Evolutionary conservation across 2,329 filamentous ascomycete species (phyloP), one percentile per base, ranked within the genome.

Genomic region (Aspergillus hiratsukae): DNA sequence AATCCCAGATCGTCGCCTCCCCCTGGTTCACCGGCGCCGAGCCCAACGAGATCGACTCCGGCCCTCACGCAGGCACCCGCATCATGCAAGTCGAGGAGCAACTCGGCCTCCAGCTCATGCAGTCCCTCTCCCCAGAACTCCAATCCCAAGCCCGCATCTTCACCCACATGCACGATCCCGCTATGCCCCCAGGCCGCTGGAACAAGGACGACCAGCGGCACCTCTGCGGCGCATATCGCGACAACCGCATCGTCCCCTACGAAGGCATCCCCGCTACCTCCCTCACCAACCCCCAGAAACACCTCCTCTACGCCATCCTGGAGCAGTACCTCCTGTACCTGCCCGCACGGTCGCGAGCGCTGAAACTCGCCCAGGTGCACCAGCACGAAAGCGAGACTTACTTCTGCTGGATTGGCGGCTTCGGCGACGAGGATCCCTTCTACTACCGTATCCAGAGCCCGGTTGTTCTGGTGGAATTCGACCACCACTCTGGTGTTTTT

Each of bases 21-120:
- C 89, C 89, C 0, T 89, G 86, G 74, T 93, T 93, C 72, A 90
- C 87, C 0, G 89, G 89, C 54, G 89, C 89, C 0, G 89, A 93
- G 72, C 89, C 89, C 0, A 91, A 92, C 64, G 66, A 86, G 37
- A 88, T 91, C 63, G 88, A 91, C 61, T 71, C 72, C 0, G 87
- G 88, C 0, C 81, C 80, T 0, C 80, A 84, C 69, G 73, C 75
- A 1, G 88, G 88, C 6, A 89, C 85, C 0, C 76, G 81, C 3
- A 89, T 91, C 54, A 73, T 91, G 35, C 77, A 86, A 41, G 75
- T 73, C 7, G 87, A 91, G 66, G 88, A 88, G 49, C 70, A 72
- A 1, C 69, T 89, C 0, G 88, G 87, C 0, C 70, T 91, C n/a
- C 65, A 78, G 59, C 78, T 91, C 1, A 91, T 91, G 88, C 87